Conservation (phyloP, 2,329 filamentous ascomycete genomes). For the Fusarium verrucosum region DNA sequence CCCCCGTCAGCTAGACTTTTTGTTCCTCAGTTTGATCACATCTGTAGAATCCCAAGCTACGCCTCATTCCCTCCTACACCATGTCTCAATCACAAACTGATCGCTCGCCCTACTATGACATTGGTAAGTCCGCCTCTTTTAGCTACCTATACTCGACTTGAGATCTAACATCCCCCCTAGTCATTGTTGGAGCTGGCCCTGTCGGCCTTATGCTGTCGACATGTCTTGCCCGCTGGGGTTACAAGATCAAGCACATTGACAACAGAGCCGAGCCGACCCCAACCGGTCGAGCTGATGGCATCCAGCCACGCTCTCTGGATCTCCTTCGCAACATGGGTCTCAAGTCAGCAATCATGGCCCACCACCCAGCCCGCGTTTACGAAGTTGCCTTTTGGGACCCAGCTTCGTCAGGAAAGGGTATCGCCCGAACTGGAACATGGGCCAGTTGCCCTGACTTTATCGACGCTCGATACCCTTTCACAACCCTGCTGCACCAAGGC, state of each 20-base stretch:
- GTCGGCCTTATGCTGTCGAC: conserved; percentile 89
- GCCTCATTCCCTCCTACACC: not conserved
- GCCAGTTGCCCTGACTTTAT: conserved; percentile 88
- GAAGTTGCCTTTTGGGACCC: conserved; percentile 81
- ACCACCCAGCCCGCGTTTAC: conserved; percentile 86
- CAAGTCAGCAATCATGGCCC: conserved; percentile 86
- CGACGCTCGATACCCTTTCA: conserved; percentile 75
- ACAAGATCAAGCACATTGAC: conserved; percentile 94
- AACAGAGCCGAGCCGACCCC: conserved; percentile 85
- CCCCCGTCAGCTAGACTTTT: conserved; percentile 15
- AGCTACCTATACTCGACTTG: not conserved
- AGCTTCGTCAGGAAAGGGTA: conserved; percentile 62
- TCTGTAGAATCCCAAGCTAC: conserved; percentile 11
- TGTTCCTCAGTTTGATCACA: conserved; percentile 7
- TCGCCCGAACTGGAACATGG: conserved; percentile 77
- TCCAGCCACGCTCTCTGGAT: conserved; percentile 89
- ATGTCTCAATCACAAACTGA: conserved; percentile 34
- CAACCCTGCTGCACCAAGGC: conserved; percentile 76
- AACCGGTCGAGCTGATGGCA: conserved; percentile 89
- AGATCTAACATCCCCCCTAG: conserved; percentile 53
- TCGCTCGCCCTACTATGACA: conserved; percentile 53
- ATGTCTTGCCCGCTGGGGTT: conserved; percentile 90
- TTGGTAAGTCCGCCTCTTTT: conserved; percentile 48
- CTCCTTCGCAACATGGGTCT: conserved; percentile 89
- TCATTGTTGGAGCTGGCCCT: conserved; percentile 89